Percentiles rank a stretch among this genome's conserved stretches.
Conservation (phyloP, 2,329 filamentous ascomycete genomes). For the Trichophyton simii region DNA sequence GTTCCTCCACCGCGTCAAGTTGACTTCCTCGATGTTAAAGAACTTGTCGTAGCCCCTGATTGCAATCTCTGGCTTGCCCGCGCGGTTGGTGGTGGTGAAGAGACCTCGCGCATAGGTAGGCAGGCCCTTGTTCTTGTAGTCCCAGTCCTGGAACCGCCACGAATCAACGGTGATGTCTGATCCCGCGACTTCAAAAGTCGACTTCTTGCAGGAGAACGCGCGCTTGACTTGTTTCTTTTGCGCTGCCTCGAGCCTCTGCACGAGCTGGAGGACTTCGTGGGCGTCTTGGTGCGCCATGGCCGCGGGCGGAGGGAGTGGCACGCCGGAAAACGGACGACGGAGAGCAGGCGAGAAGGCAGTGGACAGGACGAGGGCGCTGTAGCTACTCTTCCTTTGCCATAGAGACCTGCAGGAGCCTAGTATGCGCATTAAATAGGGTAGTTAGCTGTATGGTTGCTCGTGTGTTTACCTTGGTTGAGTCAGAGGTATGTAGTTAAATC, state of each 20-base stretch:
- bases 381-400: not conserved
- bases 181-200: conserved; percentile 58
- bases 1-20: conserved; percentile 68
- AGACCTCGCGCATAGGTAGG: conserved; percentile 89
- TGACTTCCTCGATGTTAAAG: conserved; percentile 82
- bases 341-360: not conserved
- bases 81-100: conserved; percentile 64
- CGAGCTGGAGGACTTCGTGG: conserved; percentile 52
- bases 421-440: not conserved
- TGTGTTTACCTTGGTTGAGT: not conserved
- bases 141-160: conserved; percentile 89
- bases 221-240: conserved; percentile 43
- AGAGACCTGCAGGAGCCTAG: not conserved
- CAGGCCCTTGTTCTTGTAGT: conserved; percentile 77
- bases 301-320: not conserved
- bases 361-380: not conserved
- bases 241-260: conserved; percentile 49
- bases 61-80: conserved; percentile 61
- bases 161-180: conserved; percentile 63
- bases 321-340: not conserved
- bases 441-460: too few species aligned
- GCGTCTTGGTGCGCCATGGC: conserved; percentile 57
- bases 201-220: conserved; percentile 64
- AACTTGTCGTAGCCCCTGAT: conserved; percentile 96
- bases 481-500: not conserved